Evolutionary conservation across 257 asterid genomes (phyloP).

Genomic region (Echites panduratus): DNA sequence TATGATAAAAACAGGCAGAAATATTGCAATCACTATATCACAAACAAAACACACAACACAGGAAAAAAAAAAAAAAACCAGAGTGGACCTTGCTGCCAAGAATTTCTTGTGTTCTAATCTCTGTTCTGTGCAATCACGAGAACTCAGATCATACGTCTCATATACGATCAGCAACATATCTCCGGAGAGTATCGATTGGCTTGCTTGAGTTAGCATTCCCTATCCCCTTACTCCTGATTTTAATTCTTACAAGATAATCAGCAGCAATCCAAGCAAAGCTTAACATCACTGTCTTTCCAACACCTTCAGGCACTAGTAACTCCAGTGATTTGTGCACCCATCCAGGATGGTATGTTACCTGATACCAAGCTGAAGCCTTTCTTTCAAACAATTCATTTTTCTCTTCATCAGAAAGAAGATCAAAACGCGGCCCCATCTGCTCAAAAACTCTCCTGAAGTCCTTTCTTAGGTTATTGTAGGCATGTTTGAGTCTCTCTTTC

Average conservation of each 20-base stretch:
- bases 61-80: not conserved
- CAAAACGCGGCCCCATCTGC: conserved; percentile 40
- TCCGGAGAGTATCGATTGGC: conserved; percentile 65
- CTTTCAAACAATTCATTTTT: conserved; percentile 51
- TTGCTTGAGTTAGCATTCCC: conserved; percentile 32
- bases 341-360: conserved; percentile 57
- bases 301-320: conserved; percentile 33
- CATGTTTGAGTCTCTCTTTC: conserved; percentile 81
- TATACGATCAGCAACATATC: conserved; percentile 66
- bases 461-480: conserved; percentile 57
- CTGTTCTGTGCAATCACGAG: not conserved
- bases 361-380: conserved; percentile 96
- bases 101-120: not conserved
- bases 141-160: conserved; percentile 21
- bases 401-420: conserved; percentile 49
- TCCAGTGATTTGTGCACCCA: conserved; percentile 53
- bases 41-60: not conserved
- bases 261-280: conserved; percentile 98
- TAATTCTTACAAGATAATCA: conserved; percentile 76
- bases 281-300: conserved; percentile 45
- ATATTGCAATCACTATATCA: too few species aligned
- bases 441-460: conserved; percentile 76
- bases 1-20: too few species aligned
- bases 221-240: conserved; percentile 42
- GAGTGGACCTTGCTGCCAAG: conserved; percentile 21